phyloP scores from a whole-genome alignment of 352 stramenopile genomes.

The Phytophthora vignae region DNA sequence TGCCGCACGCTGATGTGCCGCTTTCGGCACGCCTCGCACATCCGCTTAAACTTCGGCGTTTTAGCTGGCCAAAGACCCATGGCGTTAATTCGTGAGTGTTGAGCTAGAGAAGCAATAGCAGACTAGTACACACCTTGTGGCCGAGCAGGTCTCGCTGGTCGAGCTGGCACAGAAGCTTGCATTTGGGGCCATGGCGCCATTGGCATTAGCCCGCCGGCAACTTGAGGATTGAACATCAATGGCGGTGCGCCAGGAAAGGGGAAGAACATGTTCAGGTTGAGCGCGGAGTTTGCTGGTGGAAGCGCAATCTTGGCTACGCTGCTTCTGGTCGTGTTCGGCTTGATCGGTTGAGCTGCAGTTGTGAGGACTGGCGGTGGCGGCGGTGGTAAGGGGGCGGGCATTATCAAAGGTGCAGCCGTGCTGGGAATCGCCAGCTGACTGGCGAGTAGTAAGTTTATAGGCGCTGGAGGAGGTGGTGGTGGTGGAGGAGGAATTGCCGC shows the following conservation, averaged over 20 bases:
- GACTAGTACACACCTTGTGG: conserved; percentile 28
- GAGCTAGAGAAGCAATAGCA: neutral
- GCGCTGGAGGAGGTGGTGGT: conserved; percentile 1
- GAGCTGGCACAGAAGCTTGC: conserved; percentile 35
- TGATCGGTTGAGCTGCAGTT: conserved; percentile 25
- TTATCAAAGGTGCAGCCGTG: conserved; percentile 12
- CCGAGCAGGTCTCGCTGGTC: conserved; percentile 23
- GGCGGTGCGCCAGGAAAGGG: conserved; percentile 41
- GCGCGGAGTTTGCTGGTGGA: conserved; percentile 44
- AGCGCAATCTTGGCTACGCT: conserved; percentile 49
- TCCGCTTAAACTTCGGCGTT: conserved; percentile 54
- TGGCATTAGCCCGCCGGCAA: conserved; percentile 23
- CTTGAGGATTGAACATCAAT: conserved; percentile 38
- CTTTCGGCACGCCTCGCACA: conserved; percentile 77
- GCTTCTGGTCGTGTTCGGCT: conserved; percentile 17
- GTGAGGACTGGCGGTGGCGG: neutral
- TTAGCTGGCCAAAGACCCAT: conserved; percentile 15
- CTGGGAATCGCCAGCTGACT: conserved; percentile 30
- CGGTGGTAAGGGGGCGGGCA: conserved; percentile 18
- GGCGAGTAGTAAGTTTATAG: conserved; percentile 30
- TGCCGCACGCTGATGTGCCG: conserved; percentile 70
- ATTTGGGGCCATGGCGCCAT: conserved; percentile 38
- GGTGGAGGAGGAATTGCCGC: conserved; percentile 1
- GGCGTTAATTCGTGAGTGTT: neutral
- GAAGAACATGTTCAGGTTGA: conserved; percentile 52